Conservation (phyloP, 2,329 filamentous ascomycete genomes). For the Microcyclospora tardicrescens region DNA sequence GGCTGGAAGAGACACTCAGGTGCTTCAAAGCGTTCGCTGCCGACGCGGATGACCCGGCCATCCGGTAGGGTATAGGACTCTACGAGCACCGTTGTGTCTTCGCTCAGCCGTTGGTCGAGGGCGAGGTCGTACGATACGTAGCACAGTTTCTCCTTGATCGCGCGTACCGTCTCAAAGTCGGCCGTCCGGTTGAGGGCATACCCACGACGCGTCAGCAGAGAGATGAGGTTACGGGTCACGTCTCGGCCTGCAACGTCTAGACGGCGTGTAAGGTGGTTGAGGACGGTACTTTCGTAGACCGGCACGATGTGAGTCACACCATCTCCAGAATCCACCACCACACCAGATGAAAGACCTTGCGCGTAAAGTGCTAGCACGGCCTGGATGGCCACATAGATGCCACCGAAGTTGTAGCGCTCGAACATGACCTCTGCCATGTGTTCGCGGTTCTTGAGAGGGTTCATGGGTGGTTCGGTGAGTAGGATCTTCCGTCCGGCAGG, state of each 20-base stretch:
- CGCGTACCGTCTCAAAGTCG: slow-evolving; percentile 96
- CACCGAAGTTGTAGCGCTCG: slow-evolving; percentile 88
- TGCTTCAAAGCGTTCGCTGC: slow-evolving; percentile 93
- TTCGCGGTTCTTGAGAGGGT: slow-evolving; percentile 90
- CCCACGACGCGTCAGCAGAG: slow-evolving; percentile 79
- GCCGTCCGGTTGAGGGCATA: slow-evolving; percentile 97
- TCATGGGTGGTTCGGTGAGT: slow-evolving; percentile 94
- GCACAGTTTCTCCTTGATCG: slow-evolving; percentile 99
- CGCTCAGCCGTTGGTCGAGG: slow-evolving; percentile 86
- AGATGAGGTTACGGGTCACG: slow-evolving; percentile 96
- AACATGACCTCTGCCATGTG: slow-evolving; percentile 99
- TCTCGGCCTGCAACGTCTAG: slow-evolving; percentile 93
- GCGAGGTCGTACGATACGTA: slow-evolving; percentile 98
- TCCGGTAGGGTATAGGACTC: slow-evolving; percentile 97
- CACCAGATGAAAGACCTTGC: slow-evolving; percentile 70
- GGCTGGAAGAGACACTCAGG: slow-evolving; percentile 98
- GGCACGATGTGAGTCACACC: slow-evolving; percentile 98
- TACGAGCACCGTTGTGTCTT: slow-evolving; percentile 93
- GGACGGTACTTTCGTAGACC: slow-evolving; percentile 93
- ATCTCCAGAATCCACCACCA: slow-evolving; percentile 97
- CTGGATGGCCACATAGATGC: slow-evolving; percentile 96
- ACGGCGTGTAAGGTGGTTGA: slow-evolving; percentile 89
- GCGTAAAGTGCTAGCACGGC: slow-evolving; percentile 92
- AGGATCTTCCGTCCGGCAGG: slow-evolving; percentile 90
- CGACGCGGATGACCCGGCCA: slow-evolving; percentile 88